Evolutionary conservation across 2,329 filamentous ascomycete species (phyloP).

Genomic region (Clathrospora elynae): DNA sequence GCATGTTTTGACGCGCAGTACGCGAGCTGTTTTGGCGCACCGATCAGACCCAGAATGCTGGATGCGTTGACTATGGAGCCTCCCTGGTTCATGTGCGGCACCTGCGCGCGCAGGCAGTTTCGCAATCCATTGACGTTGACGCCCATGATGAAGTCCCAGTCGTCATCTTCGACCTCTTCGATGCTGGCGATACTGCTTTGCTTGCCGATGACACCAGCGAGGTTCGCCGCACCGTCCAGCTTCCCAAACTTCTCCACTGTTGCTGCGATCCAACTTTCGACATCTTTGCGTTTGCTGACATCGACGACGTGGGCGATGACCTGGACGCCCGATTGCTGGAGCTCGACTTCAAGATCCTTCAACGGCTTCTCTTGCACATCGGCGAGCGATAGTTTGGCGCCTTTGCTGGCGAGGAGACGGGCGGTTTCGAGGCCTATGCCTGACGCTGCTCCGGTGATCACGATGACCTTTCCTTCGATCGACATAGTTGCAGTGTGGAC

Average conservation of each 20-base stretch:
- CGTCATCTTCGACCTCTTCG: conserved; percentile 43
- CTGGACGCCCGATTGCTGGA: conserved; percentile 21
- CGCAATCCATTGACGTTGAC: conserved; percentile 49
- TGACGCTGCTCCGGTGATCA: conserved; percentile 40
- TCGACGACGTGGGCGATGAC: conserved; percentile 54
- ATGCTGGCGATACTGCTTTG: conserved; percentile 27
- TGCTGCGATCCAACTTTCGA: conserved; percentile 58
- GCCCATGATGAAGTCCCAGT: conserved; percentile 48
- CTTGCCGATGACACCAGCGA: conserved; percentile 52
- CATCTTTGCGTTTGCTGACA: conserved; percentile 54
- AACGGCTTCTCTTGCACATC: conserved; percentile 38
- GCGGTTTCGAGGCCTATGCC: conserved; percentile 41
- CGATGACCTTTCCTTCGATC: conserved; percentile 38
- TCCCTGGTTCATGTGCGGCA: conserved; percentile 49
- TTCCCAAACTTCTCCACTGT: conserved; percentile 57
- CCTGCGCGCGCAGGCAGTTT: conserved; percentile 48
- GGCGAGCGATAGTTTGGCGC: conserved; percentile 40
- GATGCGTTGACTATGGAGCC: conserved; percentile 53
- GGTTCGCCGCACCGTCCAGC: conserved; percentile 48
- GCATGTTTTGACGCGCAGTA: conserved; percentile 51
- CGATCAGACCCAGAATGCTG: conserved; percentile 58
- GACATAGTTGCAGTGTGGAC: conserved; percentile 27
- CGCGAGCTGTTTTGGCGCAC: conserved; percentile 44
- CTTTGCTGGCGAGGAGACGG: conserved; percentile 32
- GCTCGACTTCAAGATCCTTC: conserved; percentile 26